A percentile compares a stretch with the other conserved stretches of the same genome.
Conservation (phyloP, 495 filamentous ascomycete genomes). For the Lasiosphaeria ovina region DNA sequence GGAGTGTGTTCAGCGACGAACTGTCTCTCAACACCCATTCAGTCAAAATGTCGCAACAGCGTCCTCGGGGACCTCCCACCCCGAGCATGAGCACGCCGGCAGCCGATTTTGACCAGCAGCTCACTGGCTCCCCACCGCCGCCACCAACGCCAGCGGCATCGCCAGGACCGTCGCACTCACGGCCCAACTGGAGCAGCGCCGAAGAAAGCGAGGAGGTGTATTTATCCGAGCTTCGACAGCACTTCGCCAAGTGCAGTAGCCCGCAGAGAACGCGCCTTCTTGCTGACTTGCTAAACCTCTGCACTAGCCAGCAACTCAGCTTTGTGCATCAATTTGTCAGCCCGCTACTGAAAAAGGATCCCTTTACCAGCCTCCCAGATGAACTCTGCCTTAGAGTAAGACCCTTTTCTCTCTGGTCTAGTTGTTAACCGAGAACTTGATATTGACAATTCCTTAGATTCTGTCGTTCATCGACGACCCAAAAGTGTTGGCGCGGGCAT, state of each 20-base stretch:
- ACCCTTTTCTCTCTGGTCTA: not conserved
- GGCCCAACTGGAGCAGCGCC: slow-evolving; percentile 52
- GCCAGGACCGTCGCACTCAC: slow-evolving; percentile 51
- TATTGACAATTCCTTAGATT: slow-evolving; percentile 52
- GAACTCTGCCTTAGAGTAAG: slow-evolving; percentile 86
- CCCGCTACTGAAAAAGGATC: slow-evolving; percentile 91
- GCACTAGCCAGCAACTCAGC: slow-evolving; percentile 89
- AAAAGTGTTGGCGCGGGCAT: slow-evolving; percentile 84
- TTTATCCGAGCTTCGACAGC: slow-evolving; percentile 47
- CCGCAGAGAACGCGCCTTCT: slow-evolving; percentile 61
- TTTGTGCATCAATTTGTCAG: slow-evolving; percentile 93
- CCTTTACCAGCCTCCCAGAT: slow-evolving; percentile 83
- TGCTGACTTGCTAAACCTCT: slow-evolving; percentile 82
- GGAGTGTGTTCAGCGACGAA: slow-evolving; percentile 43
- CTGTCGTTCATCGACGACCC: slow-evolving; percentile 94
- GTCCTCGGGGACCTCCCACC: slow-evolving; percentile 51
- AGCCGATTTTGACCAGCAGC: slow-evolving; percentile 52
- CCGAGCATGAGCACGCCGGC: slow-evolving; percentile 58
- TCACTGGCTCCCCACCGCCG: slow-evolving; percentile 53
- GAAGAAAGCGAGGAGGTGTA: slow-evolving; percentile 53
- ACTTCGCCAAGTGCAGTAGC: slow-evolving; percentile 50
- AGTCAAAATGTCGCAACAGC: slow-evolving; percentile 48
- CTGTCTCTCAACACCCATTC: slow-evolving; percentile 43
- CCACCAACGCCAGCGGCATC: slow-evolving; percentile 58
- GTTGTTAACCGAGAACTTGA: not conserved